A percentile compares a stretch with the other conserved stretches of the same genome.
These are phyloP conservation scores for Coffea canephora DNA, from an alignment of 257 asterid species.

Conservation along the genomic window DNA sequence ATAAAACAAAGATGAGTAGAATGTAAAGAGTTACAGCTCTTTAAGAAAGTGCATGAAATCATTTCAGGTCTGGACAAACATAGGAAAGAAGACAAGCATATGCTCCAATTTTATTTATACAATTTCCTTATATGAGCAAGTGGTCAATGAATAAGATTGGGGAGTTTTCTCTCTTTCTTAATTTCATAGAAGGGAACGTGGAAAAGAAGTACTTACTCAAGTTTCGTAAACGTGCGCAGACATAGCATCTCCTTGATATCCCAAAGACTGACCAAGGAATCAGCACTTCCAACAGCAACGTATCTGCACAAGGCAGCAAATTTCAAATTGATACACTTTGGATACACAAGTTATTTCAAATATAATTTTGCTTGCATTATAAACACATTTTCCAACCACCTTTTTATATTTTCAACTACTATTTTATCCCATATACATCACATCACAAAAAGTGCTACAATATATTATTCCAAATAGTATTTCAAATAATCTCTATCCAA, in stretches of 20 bases:
- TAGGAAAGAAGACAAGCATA: not conserved
- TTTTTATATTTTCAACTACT: too few relatives aligned
- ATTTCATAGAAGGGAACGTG: not conserved
- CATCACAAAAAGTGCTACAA: too few relatives aligned
- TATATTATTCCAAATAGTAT: too few relatives aligned
- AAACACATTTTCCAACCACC: too few relatives aligned
- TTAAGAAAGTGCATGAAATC: not conserved
- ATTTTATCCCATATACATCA: too few relatives aligned
- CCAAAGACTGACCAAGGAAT: slow-evolving; percentile 96
- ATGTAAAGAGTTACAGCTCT: not conserved
- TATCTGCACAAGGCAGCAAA: slow-evolving; percentile 44
- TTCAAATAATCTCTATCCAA: slow-evolving; percentile 3
- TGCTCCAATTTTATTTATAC: not conserved
- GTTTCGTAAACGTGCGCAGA: slow-evolving; percentile 86
- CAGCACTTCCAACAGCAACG: slow-evolving; percentile 99
- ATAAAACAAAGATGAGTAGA: slow-evolving; percentile 11
- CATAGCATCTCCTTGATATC: slow-evolving; percentile 95
- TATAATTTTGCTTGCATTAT: too few relatives aligned
- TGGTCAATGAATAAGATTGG: not conserved
- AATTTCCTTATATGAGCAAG: not conserved
- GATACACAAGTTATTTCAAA: too few relatives aligned
- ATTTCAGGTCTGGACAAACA: not conserved
- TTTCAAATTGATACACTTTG: slow-evolving; percentile 2
- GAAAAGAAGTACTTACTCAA: slow-evolving; percentile 59
- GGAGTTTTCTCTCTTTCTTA: not conserved